Evolutionary conservation across 768 basidiomycete species (phyloP), one percentile per base, ranked within the genome.

Genomic region (Cystoderma amianthinum): DNA sequence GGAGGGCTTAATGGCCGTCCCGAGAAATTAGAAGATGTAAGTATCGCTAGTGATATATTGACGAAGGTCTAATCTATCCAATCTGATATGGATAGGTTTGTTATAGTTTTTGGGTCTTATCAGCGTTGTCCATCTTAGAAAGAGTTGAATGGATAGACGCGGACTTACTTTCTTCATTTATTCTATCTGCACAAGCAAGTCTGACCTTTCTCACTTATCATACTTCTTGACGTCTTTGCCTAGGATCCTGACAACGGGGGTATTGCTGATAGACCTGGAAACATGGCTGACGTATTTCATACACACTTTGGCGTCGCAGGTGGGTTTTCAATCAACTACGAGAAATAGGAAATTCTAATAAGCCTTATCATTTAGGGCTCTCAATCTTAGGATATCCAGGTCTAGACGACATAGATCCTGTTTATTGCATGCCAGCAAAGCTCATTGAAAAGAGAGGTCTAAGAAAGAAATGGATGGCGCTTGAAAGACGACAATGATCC

Each of bases 201-300:
- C 28, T 23, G 34, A 13, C 19, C 30, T 36, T 18, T 5, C 10
- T 16, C 9, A 22, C 36, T 2, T 30, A 32, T 38, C 20, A 24
- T 46, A 22, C 44, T 25, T 17, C 23, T 32, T 36, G 12, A 23
- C 16, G 13, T 2, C n/a, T 39, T 22, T 10, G 15, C 22, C 21
- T 65, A 98, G 84, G 96, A 98, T 54, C 65, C 74, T 0, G 94
- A 98, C 48, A 76, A 68, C 4, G 96, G 96, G 2, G 96, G 96
- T 0, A 96, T 98, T 19, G 85, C 93, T 0, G 96, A 99, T 59
- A 67, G 96, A 33, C 89, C 91, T 1, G 93, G 89, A 0, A 82
- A 99, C 58, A 84, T 93, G 77, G 80, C 80, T 1, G 96, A 99
- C 53, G 94, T 99, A n/a, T 99, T 96, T 61, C 95, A 99, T 54